Evolutionary conservation across 768 basidiomycete genomes (phyloP).

Genomic region (Steccherinum ochraceum): DNA sequence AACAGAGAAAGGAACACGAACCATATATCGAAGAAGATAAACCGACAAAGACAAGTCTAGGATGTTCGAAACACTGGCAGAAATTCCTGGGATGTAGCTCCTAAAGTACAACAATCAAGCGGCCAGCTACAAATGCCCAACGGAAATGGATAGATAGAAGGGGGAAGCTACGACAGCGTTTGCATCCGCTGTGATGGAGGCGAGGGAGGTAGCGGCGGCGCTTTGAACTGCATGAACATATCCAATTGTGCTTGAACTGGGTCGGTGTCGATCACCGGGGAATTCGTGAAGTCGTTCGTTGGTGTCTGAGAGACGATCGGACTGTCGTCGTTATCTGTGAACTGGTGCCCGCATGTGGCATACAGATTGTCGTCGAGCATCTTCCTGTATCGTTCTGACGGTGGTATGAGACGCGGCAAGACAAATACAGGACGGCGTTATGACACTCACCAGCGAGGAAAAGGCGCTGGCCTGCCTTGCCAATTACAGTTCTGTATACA

Average conservation of each 20-base stretch:
- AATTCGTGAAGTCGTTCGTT: not conserved
- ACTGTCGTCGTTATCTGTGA: slow-evolving; percentile 4
- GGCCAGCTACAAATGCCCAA: not conserved
- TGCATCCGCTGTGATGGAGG: not conserved
- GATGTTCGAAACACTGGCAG: no score
- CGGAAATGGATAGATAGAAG: no score
- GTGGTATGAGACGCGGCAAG: no score
- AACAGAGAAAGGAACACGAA: not conserved
- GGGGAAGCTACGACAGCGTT: not conserved
- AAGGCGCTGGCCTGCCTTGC: slow-evolving; percentile 58
- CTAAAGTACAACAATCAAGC: no score
- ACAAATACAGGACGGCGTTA: no score
- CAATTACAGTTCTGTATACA: slow-evolving; percentile 49
- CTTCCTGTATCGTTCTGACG: slow-evolving; percentile 42
- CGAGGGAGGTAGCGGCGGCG: not conserved
- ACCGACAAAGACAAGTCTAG: no score
- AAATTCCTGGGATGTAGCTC: no score
- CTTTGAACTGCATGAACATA: slow-evolving; percentile 2
- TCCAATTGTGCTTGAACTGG: not conserved
- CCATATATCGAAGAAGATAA: no score
- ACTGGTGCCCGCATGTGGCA: slow-evolving; percentile 19
- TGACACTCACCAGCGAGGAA: slow-evolving; percentile 48
- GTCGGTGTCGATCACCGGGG: not conserved
- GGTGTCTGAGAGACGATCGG: not conserved
- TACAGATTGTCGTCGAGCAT: slow-evolving; percentile 41